Conservation (phyloP, 1,139 yeast species). For the Protomyces gravidus region DNA sequence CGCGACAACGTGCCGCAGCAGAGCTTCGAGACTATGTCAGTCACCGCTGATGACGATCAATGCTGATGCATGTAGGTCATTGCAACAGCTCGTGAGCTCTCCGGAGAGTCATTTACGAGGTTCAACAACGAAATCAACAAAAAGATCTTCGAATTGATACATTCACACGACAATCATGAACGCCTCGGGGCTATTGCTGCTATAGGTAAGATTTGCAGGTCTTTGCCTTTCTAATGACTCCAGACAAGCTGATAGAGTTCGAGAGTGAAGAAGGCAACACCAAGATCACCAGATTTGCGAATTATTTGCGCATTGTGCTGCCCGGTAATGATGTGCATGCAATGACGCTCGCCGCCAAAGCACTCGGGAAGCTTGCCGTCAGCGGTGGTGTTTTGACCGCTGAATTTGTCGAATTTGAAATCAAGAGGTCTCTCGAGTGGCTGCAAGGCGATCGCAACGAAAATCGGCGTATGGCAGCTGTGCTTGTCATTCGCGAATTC, state of each 20-base stretch:
- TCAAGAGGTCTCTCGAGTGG: slow-evolving; percentile 87
- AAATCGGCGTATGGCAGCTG: slow-evolving; percentile 82
- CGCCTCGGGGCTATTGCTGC: slow-evolving; percentile 90
- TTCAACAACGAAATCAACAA: slow-evolving; percentile 84
- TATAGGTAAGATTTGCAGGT: slow-evolving; percentile 41
- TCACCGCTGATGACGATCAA: not conserved
- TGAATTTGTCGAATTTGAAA: slow-evolving; percentile 89
- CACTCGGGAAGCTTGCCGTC: slow-evolving; percentile 80
- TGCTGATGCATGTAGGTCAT: slow-evolving; percentile 40
- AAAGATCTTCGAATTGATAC: slow-evolving; percentile 77
- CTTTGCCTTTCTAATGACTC: not conserved
- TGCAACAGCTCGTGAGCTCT: slow-evolving; percentile 66
- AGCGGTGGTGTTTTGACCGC: slow-evolving; percentile 87
- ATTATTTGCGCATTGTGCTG: slow-evolving; percentile 73
- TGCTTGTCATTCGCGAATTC: slow-evolving; percentile 72
- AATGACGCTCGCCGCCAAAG: slow-evolving; percentile 78
- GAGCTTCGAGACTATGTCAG: slow-evolving; percentile 61
- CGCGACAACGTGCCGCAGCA: slow-evolving; percentile 47
- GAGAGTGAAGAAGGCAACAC: slow-evolving; percentile 78
- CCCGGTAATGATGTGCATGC: slow-evolving; percentile 79
- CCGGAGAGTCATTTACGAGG: slow-evolving; percentile 72
- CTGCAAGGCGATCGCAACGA: slow-evolving; percentile 69
- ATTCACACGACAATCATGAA: slow-evolving; percentile 65
- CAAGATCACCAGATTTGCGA: slow-evolving; percentile 84
- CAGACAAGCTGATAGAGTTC: slow-evolving; percentile 72